phyloP scores from a whole-genome alignment of 148 eudicot species.

The Cornus controversa region DNA sequence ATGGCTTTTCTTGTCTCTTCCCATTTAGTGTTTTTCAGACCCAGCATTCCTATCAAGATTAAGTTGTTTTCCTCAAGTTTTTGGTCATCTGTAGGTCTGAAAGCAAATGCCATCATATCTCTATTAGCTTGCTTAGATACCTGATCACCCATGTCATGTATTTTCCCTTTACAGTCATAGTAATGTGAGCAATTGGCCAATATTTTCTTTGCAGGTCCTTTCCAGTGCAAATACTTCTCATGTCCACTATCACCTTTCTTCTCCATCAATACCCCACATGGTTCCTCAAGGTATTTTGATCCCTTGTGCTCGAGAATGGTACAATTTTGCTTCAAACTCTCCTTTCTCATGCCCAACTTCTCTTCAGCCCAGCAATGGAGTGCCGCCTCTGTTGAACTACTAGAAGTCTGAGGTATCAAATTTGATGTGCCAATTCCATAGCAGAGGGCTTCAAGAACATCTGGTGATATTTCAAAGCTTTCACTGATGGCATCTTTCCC shows the following conservation, averaged over 20 bases:
- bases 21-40: slow-evolving; percentile 10
- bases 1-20: neutral
- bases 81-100: neutral
- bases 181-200: slow-evolving; percentile 15
- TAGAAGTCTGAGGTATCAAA: neutral
- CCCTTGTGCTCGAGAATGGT: neutral
- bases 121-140: neutral
- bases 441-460: slow-evolving; percentile 14
- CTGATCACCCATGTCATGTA: neutral
- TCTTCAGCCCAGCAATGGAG: slow-evolving; percentile 15
- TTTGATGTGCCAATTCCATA: slow-evolving; percentile 10
- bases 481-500: slow-evolving; percentile 15
- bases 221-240: slow-evolving; percentile 2
- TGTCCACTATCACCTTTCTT: neutral
- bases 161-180: slow-evolving; percentile 14
- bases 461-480: neutral
- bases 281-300: neutral
- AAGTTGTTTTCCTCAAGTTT: slow-evolving; percentile 10
- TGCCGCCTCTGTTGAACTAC: neutral
- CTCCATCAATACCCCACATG: slow-evolving; percentile 7
- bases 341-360: neutral
- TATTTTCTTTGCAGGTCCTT: slow-evolving; percentile 15
- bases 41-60: slow-evolving; percentile 20
- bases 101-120: slow-evolving; percentile 22
- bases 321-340: neutral